Evolutionary conservation across 2,329 filamentous ascomycete genomes (phyloP).

Genomic region (Pyricularia sp.): DNA sequence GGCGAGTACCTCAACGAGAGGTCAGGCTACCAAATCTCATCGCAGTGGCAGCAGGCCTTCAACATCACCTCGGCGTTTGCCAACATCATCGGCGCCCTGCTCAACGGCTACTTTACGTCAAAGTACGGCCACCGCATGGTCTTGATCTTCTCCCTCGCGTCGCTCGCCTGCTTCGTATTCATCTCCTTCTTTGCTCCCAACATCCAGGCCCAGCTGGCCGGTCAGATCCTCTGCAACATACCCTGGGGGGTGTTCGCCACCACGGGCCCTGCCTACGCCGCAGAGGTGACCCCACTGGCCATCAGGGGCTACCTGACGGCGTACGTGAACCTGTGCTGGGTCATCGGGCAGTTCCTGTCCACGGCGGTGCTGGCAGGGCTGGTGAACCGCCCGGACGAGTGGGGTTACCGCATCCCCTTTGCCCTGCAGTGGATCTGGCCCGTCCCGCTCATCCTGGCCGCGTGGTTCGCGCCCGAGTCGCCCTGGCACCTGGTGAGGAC

Average conservation of each 20-base stretch:
- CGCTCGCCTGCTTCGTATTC: slow-evolving; percentile 30
- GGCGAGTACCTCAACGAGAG: slow-evolving; percentile 21
- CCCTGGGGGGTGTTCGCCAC: slow-evolving; percentile 34
- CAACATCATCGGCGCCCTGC: slow-evolving; percentile 23
- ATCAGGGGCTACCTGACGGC: slow-evolving; percentile 29
- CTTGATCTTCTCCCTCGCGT: slow-evolving; percentile 26
- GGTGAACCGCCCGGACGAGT: slow-evolving; percentile 8
- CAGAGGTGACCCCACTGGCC: slow-evolving; percentile 27
- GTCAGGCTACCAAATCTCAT: slow-evolving; percentile 30
- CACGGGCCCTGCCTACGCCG: slow-evolving; percentile 27
- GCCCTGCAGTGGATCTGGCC: slow-evolving; percentile 22
- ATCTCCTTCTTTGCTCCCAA: slow-evolving; percentile 34
- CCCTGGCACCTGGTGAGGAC: slow-evolving; percentile 9
- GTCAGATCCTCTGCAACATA: slow-evolving; percentile 25
- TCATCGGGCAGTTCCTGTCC: slow-evolving; percentile 16
- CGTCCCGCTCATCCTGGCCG: slow-evolving; percentile 9
- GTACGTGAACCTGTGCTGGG: slow-evolving; percentile 32
- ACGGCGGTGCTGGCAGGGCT: slow-evolving; percentile 14
- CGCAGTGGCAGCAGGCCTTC: slow-evolving; percentile 38
- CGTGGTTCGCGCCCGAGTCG: slow-evolving; percentile 12
- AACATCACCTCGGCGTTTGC: slow-evolving; percentile 21
- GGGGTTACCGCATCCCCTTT: slow-evolving; percentile 23
- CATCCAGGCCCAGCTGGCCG: slow-evolving; percentile 27
- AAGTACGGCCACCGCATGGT: slow-evolving; percentile 30
- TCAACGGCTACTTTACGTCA: slow-evolving; percentile 28